Percentiles rank a stretch among this genome's conserved stretches.
Evolutionary conservation across 108 stramenopile genomes (phyloP).

Genomic region (Aurantiochytrium sp.): DNA sequence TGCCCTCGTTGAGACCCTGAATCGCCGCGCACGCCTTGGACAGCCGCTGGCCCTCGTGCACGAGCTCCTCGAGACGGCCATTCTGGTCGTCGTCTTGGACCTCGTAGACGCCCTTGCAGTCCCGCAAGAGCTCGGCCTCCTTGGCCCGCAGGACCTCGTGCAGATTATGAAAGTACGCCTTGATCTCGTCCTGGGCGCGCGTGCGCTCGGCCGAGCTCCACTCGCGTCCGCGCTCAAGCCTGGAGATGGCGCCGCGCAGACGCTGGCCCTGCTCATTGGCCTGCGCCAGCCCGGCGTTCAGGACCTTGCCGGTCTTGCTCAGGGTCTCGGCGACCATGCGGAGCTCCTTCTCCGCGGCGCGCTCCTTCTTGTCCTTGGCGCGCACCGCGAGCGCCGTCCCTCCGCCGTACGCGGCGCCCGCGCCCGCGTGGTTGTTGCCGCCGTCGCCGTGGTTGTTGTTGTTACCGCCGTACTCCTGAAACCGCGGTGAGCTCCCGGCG

Average conservation of each 20-base stretch:
- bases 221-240: neutral
- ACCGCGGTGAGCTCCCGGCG: neutral
- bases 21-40: conserved; percentile 25
- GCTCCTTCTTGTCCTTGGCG: neutral
- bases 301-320: conserved; percentile 25
- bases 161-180: conserved; percentile 1
- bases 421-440: neutral
- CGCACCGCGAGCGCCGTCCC: neutral
- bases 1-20: neutral
- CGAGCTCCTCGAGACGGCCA: neutral
- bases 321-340: neutral
- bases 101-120: conserved; percentile 4
- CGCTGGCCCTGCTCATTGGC: conserved; percentile 32
- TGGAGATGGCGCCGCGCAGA: neutral
- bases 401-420: neutral
- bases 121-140: neutral
- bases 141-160: conserved; percentile 3
- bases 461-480: neutral
- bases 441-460: neutral
- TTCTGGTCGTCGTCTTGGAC: conserved; percentile 16
- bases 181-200: neutral
- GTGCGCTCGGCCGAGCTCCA: conserved; percentile 28
- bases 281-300: conserved; percentile 15
- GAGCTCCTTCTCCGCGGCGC: neutral
- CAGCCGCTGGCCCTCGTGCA: neutral